Percentiles rank a stretch among this genome's conserved stretches.
Conservation (phyloP, 2,329 filamentous ascomycete genomes). For the Exophiala spinifera region DNA sequence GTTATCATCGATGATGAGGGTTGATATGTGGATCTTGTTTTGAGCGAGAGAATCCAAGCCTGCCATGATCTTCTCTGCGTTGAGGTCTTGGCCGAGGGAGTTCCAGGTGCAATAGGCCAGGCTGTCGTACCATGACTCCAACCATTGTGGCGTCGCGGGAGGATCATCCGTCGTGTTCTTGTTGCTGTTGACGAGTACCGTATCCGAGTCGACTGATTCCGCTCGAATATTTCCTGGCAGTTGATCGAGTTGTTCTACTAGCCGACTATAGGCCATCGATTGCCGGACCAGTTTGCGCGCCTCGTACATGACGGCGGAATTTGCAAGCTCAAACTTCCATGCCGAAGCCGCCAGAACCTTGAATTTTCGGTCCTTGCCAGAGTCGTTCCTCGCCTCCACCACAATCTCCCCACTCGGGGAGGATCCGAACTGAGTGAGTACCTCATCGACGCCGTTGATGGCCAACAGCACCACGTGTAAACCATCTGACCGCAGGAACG, state of each 20-base stretch:
- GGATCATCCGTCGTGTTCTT: slow-evolving; percentile 45
- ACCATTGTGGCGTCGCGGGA: slow-evolving; percentile 54
- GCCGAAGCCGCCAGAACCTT: slow-evolving; percentile 69
- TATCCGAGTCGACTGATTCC: slow-evolving; percentile 30
- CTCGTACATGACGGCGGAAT: slow-evolving; percentile 81
- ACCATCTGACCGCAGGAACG: slow-evolving; percentile 71
- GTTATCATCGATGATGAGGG: slow-evolving; percentile 93
- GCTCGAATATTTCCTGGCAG: slow-evolving; percentile 21
- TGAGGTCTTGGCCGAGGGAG: slow-evolving; percentile 77
- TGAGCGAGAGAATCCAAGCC: slow-evolving; percentile 70
- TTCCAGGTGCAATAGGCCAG: slow-evolving; percentile 98
- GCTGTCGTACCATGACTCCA: slow-evolving; percentile 87
- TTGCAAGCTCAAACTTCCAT: slow-evolving; percentile 68
- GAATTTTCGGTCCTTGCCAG: slow-evolving; percentile 51
- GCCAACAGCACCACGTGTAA: slow-evolving; percentile 74
- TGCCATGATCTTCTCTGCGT: slow-evolving; percentile 71
- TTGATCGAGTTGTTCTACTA: slow-evolving; percentile 23
- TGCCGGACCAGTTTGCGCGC: slow-evolving; percentile 63
- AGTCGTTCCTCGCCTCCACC: slow-evolving; percentile 71
- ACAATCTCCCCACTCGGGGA: slow-evolving; percentile 63
- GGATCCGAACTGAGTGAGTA: slow-evolving; percentile 67
- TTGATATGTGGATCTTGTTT: slow-evolving; percentile 73
- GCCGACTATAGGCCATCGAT: slow-evolving; percentile 30
- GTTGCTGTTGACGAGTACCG: slow-evolving; percentile 30
- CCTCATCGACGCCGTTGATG: slow-evolving; percentile 69